Evolutionary conservation across 768 basidiomycete genomes (phyloP).

Genomic region (Pisolithus albus): DNA sequence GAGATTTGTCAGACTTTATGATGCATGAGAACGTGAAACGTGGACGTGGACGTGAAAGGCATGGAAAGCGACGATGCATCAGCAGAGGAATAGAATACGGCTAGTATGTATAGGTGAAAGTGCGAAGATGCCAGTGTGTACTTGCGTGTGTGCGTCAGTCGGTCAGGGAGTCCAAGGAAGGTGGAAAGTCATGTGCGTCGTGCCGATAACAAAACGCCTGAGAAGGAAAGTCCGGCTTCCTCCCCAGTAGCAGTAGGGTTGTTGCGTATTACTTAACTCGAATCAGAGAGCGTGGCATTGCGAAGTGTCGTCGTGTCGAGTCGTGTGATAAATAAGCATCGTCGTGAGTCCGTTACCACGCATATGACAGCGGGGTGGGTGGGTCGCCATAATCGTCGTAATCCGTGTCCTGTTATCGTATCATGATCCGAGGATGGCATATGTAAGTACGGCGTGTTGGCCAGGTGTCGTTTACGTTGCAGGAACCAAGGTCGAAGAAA

Average conservation of each 20-base stretch:
- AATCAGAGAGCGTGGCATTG: background rate
- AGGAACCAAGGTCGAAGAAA: background rate
- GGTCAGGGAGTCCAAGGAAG: too few species aligned
- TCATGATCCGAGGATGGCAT: background rate
- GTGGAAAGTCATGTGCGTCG: background rate
- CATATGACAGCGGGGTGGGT: background rate
- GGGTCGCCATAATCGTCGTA: background rate
- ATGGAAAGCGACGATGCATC: background rate
- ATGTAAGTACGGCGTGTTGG: background rate
- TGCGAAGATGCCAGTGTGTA: background rate
- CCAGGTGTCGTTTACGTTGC: background rate
- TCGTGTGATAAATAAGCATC: background rate
- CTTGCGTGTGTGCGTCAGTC: too few species aligned
- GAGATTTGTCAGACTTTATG: background rate
- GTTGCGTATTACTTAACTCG: background rate
- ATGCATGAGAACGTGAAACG: background rate
- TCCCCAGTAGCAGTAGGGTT: background rate
- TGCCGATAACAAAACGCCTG: background rate
- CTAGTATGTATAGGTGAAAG: too few species aligned
- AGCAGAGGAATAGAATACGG: too few species aligned
- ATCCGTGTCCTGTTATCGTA: background rate
- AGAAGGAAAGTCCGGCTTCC: background rate
- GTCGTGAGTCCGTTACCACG: background rate
- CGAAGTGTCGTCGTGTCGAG: too few species aligned
- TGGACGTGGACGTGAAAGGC: background rate